These are phyloP conservation scores for Amanita jacksonii DNA, from an alignment of 768 basidiomycete species.

Conservation along the genomic window DNA sequence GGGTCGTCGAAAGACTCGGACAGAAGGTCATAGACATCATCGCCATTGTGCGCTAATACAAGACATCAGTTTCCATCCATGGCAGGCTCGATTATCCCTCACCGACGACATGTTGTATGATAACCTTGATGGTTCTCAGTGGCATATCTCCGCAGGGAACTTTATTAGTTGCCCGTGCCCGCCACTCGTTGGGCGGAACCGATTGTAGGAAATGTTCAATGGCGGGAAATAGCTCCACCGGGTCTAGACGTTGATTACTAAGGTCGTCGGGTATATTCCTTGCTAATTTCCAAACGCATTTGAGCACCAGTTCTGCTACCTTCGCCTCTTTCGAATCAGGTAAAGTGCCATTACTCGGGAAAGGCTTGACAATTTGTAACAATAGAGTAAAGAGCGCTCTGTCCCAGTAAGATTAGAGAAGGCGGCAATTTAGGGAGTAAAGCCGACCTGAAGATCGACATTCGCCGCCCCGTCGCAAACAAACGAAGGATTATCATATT, in stretches of 20 bases:
- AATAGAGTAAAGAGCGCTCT: slow-evolving; percentile 78
- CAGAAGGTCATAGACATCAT: slow-evolving; percentile 85
- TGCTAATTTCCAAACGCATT: slow-evolving; percentile 98
- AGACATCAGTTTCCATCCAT: slow-evolving; percentile 9
- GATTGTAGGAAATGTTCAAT: slow-evolving; percentile 92
- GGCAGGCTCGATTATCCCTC: slow-evolving; percentile 20
- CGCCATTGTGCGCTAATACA: slow-evolving; percentile 65
- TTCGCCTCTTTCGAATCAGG: slow-evolving; percentile 75
- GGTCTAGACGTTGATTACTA: slow-evolving; percentile 67
- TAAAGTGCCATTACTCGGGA: slow-evolving; percentile 63
- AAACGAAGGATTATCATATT: slow-evolving; percentile 96
- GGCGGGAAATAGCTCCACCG: slow-evolving; percentile 82
- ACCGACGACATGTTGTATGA: slow-evolving; percentile 96
- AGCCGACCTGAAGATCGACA: slow-evolving; percentile 83
- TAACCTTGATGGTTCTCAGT: slow-evolving; percentile 92
- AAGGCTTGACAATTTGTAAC: slow-evolving; percentile 74
- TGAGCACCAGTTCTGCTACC: slow-evolving; percentile 86
- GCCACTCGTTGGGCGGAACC: slow-evolving; percentile 94
- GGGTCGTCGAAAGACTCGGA: slow-evolving; percentile 89
- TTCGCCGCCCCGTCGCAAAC: slow-evolving; percentile 83
- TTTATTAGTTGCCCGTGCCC: slow-evolving; percentile 80
- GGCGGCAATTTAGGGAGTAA: background rate
- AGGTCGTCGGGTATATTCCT: slow-evolving; percentile 91
- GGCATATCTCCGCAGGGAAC: slow-evolving; percentile 98
- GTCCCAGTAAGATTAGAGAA: slow-evolving; percentile 6